Percentiles rank a stretch among this genome's conserved stretches.
phyloP scores from a whole-genome alignment of 164 flowering plant genomes.

The Piper betle region DNA sequence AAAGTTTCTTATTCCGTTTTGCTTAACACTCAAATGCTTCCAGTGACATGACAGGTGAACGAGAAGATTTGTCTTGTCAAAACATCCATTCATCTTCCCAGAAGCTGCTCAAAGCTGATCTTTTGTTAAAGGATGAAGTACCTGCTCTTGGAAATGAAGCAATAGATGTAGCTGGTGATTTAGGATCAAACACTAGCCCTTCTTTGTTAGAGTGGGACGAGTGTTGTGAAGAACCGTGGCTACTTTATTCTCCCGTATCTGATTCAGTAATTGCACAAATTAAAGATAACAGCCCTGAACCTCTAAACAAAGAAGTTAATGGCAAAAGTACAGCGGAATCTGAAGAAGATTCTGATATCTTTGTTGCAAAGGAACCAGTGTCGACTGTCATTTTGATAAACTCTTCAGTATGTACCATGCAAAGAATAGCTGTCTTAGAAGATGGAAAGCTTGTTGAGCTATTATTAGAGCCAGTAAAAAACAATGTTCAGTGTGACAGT shows the following conservation, averaged over 20 bases:
- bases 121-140: constrained; percentile 9
- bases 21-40: constrained; percentile 84
- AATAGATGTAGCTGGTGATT: constrained; percentile 2
- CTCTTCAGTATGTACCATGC: constrained; percentile 87
- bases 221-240: constrained; percentile 90
- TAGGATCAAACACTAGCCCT: constrained; percentile 8
- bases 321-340: constrained; percentile 21
- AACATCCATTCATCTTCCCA: constrained; percentile 14
- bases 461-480: constrained; percentile 87
- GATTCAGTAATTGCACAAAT: constrained; percentile 20
- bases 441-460: constrained; percentile 77
- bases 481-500: constrained; percentile 86
- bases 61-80: constrained; percentile 15
- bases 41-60: constrained; percentile 83
- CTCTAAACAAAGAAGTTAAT: constrained; percentile 14
- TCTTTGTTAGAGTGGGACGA: constrained; percentile 29
- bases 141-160: constrained; percentile 10
- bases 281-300: constrained; percentile 7
- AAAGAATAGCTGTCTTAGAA: too few species aligned
- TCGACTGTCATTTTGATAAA: constrained; percentile 69
- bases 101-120: constrained; percentile 15
- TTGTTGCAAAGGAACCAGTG: constrained; percentile 26
- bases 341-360: constrained; percentile 21
- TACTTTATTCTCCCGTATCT: constrained; percentile 20
- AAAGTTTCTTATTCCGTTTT: constrained; percentile 20